phyloP scores from a whole-genome alignment of 169 alveolate species.

The Babesia gibsoni region DNA sequence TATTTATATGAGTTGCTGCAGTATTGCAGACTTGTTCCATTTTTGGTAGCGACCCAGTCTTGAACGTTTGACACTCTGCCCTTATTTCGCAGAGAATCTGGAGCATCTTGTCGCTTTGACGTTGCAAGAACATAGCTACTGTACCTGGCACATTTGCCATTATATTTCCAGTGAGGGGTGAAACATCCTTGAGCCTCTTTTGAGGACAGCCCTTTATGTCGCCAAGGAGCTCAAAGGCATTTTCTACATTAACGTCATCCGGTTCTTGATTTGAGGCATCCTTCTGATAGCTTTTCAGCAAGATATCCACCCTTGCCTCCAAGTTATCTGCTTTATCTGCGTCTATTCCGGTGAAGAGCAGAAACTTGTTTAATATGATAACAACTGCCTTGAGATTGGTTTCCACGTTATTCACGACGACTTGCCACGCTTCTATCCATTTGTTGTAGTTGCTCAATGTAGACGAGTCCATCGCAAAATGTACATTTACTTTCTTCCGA shows the following conservation, averaged over 20 bases:
- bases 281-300: background rate
- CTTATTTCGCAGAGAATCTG: constrained; percentile 36
- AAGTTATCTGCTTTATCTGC: background rate
- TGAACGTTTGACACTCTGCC: background rate
- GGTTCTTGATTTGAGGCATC: background rate
- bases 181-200: background rate
- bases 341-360: constrained; percentile 33
- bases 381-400: constrained; percentile 37
- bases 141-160: constrained; percentile 41
- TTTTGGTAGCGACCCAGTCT: constrained; percentile 8
- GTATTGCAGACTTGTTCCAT: constrained; percentile 27
- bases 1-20: constrained; percentile 20
- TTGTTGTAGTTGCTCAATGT: background rate
- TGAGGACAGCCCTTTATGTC: background rate
- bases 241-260: background rate
- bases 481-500: constrained; percentile 8
- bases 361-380: constrained; percentile 41
- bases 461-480: background rate
- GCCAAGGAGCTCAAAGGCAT: constrained; percentile 6
- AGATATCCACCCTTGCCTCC: background rate
- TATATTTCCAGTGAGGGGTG: constrained; percentile 25
- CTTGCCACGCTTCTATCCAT: constrained; percentile 26
- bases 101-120: constrained; percentile 33
- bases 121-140: constrained; percentile 33
- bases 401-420: background rate